Percentiles rank a stretch among this genome's conserved stretches.
These are phyloP conservation scores for Pichia sp. DNA, from an alignment of 1,139 yeast genomes.

Conservation along the genomic window DNA sequence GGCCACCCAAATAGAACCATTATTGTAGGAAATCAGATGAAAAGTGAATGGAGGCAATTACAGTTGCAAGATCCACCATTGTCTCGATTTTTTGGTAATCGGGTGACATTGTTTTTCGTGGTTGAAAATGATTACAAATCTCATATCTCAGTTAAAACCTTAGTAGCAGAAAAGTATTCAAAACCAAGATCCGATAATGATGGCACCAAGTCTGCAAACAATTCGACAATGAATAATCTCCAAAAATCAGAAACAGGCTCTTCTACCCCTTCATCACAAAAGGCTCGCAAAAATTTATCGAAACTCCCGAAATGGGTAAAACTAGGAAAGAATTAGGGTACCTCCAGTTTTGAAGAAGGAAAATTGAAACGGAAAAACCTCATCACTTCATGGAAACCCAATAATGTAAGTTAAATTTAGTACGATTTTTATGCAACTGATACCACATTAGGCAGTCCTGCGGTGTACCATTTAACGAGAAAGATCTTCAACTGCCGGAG, in stretches of 20 bases:
- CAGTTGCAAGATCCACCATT: neutral
- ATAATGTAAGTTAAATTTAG: no score
- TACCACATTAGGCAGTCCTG: no score
- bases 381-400: no score
- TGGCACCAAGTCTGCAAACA: neutral
- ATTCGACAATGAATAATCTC: neutral
- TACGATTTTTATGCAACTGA: no score
- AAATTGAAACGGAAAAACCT: no score
- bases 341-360: no score
- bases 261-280: neutral
- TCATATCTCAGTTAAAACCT: no score
- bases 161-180: no score
- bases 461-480: no score
- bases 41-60: neutral
- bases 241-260: neutral
- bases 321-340: conserved; percentile 2
- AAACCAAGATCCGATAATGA: neutral
- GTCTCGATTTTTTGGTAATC: neutral
- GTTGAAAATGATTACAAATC: no score
- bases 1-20: neutral
- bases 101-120: neutral
- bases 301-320: neutral
- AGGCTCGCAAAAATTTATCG: neutral
- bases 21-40: neutral
- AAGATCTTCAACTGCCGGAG: no score